Evolutionary conservation across 2,329 filamentous ascomycete genomes (phyloP).

Genomic region (Penicillium sp.): DNA sequence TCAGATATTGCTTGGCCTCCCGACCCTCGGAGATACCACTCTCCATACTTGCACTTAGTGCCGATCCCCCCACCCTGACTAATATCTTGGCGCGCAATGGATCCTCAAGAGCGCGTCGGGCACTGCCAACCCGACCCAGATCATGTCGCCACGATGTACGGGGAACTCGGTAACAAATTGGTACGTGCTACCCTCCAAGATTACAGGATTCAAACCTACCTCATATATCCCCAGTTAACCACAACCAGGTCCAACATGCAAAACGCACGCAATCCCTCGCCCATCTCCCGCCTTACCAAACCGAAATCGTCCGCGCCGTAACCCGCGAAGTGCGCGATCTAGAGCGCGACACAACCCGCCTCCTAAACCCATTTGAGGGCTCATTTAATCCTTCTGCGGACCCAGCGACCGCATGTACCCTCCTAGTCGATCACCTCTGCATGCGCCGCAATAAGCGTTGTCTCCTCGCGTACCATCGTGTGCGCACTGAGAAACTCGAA

Average conservation of each 20-base stretch:
- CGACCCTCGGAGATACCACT: not conserved
- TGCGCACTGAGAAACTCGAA: constrained; percentile 86
- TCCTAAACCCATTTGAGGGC: constrained; percentile 79
- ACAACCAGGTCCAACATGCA: constrained; percentile 84
- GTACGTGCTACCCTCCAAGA: constrained; percentile 49
- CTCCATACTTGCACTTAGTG: not conserved
- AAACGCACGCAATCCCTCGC: constrained; percentile 87
- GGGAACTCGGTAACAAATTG: constrained; percentile 82
- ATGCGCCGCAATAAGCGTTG: constrained; percentile 97
- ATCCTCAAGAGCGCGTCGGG: constrained; percentile 19
- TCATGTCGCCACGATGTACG: constrained; percentile 65
- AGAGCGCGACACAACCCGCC: constrained; percentile 76
- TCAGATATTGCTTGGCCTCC: not conserved
- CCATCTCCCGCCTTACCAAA: constrained; percentile 87
- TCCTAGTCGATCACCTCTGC: constrained; percentile 89
- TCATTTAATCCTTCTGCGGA: constrained; percentile 83
- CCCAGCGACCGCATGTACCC: constrained; percentile 79
- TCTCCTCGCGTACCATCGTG: constrained; percentile 88
- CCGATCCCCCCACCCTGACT: constrained; percentile 17
- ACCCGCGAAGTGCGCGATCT: constrained; percentile 91
- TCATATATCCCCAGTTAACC: not conserved
- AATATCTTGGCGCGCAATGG: constrained; percentile 27
- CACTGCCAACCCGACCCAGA: constrained; percentile 15
- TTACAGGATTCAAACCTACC: not conserved
- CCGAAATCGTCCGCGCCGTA: constrained; percentile 83